These are phyloP conservation scores for Diaporthe sp. DNA, from an alignment of 2,329 filamentous ascomycete genomes.

Conservation along the genomic window DNA sequence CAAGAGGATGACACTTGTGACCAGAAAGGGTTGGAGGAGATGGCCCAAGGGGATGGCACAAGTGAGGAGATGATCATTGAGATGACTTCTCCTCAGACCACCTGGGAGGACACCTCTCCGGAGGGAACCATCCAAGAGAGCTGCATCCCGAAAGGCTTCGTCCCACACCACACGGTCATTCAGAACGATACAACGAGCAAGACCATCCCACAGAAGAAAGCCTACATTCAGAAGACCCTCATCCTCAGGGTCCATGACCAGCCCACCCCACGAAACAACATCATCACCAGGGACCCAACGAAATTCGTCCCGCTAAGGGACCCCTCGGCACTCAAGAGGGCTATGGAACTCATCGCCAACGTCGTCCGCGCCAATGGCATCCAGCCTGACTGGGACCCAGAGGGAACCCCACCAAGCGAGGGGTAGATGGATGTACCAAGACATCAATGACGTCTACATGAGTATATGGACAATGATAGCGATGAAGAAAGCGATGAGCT, in stretches of 20 bases:
- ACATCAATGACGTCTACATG: not conserved
- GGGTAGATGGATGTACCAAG: no score
- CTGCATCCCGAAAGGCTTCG: not conserved
- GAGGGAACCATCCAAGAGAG: not conserved
- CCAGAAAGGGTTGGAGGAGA: not conserved
- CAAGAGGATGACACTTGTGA: not conserved
- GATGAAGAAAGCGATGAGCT: not conserved
- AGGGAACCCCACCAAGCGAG: no score
- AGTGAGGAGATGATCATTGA: not conserved
- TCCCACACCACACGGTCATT: not conserved
- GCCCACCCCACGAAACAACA: no score
- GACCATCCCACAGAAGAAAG: not conserved
- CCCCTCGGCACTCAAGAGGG: not conserved
- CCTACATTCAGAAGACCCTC: not conserved
- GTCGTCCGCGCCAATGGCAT: not conserved
- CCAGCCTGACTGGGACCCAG: not conserved
- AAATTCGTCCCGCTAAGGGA: no score
- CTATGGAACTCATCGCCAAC: not conserved
- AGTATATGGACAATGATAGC: not conserved
- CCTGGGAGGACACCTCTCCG: not conserved
- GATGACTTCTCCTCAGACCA: no score
- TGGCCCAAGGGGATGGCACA: not conserved
- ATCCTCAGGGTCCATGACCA: not conserved
- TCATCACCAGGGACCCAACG: not conserved
- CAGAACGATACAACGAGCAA: not conserved